Evolutionary conservation across 768 basidiomycete species (phyloP).

Genomic region (Leccinum incarnatum): DNA sequence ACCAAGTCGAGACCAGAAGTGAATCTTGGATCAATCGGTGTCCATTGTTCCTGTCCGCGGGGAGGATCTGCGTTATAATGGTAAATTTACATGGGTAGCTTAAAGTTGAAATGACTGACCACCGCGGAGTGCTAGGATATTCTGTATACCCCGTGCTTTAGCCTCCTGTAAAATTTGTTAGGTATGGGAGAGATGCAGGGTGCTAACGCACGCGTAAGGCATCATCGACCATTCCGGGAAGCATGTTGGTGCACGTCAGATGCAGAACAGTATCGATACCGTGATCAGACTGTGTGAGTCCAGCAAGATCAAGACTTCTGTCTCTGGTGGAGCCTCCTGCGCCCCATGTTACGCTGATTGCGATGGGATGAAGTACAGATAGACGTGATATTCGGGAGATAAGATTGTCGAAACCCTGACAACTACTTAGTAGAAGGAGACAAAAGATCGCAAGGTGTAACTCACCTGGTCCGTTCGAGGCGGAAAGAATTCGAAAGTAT

Average conservation of each 20-base stretch:
- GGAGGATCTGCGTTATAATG: constrained; percentile 68
- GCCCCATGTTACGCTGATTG: constrained; percentile 95
- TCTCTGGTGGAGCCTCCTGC: constrained; percentile 93
- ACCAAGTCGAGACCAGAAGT: constrained; percentile 88
- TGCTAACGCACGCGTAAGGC: constrained; percentile 65
- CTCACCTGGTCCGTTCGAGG: constrained; percentile 86
- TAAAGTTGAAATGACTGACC: constrained; percentile 43
- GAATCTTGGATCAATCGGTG: constrained; percentile 80
- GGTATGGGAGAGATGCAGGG: not conserved
- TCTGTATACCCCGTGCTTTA: constrained; percentile 79
- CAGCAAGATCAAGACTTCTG: constrained; percentile 82
- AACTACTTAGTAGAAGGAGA: constrained; percentile 3
- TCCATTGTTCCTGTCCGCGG: constrained; percentile 91
- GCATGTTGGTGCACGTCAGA: constrained; percentile 97
- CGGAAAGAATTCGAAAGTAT: constrained; percentile 96
- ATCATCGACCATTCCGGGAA: constrained; percentile 80
- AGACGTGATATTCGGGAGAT: constrained; percentile 84
- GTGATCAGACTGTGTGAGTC: constrained; percentile 67
- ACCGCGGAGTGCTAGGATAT: constrained; percentile 89
- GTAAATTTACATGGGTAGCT: not conserved
- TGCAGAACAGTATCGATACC: constrained; percentile 88
- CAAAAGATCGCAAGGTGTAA: not conserved
- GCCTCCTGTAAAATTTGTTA: constrained; percentile 52
- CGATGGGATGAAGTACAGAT: constrained; percentile 71
- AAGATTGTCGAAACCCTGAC: constrained; percentile 88